These are phyloP conservation scores for Quercus phellos DNA, from an alignment of 331 rosid genomes.

Conservation along the genomic window DNA sequence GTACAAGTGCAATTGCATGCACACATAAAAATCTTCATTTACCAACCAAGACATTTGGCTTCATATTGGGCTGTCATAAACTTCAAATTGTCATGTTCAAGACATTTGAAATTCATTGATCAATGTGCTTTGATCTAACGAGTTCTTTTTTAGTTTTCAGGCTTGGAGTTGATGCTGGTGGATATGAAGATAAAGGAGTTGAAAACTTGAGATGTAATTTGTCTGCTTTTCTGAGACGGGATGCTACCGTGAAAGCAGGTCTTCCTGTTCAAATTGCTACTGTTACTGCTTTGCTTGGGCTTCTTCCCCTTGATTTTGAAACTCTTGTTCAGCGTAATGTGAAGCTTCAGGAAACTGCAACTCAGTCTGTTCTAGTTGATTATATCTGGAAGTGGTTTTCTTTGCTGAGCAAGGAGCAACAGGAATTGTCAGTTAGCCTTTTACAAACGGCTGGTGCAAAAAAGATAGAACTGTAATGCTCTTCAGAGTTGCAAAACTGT, in stretches of 20 bases:
- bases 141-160: constrained; percentile 34
- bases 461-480: constrained; percentile 5
- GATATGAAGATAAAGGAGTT: constrained; percentile 60
- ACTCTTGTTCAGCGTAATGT: constrained; percentile 37
- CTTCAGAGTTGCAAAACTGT: background rate
- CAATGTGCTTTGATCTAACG: no score
- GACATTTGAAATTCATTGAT: no score
- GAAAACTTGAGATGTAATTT: constrained; percentile 47
- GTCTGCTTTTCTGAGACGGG: constrained; percentile 33
- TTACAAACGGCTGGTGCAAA: constrained; percentile 26
- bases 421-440: constrained; percentile 40
- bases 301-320: constrained; percentile 49
- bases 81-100: no score
- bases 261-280: constrained; percentile 53
- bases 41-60: background rate
- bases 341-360: constrained; percentile 16
- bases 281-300: constrained; percentile 48
- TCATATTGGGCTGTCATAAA: background rate
- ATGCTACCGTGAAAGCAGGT: constrained; percentile 30
- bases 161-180: constrained; percentile 58
- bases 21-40: background rate
- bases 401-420: constrained; percentile 48
- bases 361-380: constrained; percentile 31
- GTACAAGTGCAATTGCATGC: background rate
- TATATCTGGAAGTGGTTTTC: constrained; percentile 59